Base-by-base conservation (phyloP, 2,329 filamentous ascomycete species). In the Cytospora paraplurivora region DNA sequence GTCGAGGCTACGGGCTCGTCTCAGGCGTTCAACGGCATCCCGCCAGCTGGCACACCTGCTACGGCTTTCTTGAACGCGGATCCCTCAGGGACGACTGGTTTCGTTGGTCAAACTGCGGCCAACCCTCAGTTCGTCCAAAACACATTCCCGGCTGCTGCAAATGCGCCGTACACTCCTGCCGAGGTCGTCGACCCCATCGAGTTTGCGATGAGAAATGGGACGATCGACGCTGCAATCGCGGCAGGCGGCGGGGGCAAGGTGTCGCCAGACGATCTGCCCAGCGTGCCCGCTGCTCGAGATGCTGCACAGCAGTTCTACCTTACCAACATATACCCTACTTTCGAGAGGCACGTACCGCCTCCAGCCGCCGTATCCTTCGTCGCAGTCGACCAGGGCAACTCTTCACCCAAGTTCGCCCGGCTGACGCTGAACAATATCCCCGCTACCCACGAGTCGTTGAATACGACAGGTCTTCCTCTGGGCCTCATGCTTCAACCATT, bases 341-440 rank as follows among this genome's bases (percentile, higher is more conserved):
- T 98, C 79, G 94, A 98, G 77, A 91, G 91, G 64, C 93, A 97
- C 73, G 83, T 97, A 2, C 93, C 95, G 12, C 95, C 95, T 54
- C 93, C 95, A 2, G 91, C 93, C 15, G 87, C 90, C 6, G 85
- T 95, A 27, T 93, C 95, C 2, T 98, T 95, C 72, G 90, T 97
- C 44, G 91, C 93, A n/a, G 91, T 88, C 71, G 95, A 99, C 71
- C 95, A 99, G 76, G 95, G 95, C 71, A 99, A 97, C 75, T 89
- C 95, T 6, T 97, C 95, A 15, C 95, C 95, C 38, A 97, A 97
- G 76, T 95, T 92, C 74, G 91, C 93, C 56, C 88, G 95, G 62
- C 84, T 99, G 62, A 97, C 93, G 0, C 81, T 98, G 76, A 99
- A 97, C 78, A 96, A 90, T 76, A 96, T 99, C 66, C 95, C 95